These are phyloP conservation scores for Trichoderma koningii DNA, from an alignment of 2,329 filamentous ascomycete genomes.

Conservation along the genomic window DNA sequence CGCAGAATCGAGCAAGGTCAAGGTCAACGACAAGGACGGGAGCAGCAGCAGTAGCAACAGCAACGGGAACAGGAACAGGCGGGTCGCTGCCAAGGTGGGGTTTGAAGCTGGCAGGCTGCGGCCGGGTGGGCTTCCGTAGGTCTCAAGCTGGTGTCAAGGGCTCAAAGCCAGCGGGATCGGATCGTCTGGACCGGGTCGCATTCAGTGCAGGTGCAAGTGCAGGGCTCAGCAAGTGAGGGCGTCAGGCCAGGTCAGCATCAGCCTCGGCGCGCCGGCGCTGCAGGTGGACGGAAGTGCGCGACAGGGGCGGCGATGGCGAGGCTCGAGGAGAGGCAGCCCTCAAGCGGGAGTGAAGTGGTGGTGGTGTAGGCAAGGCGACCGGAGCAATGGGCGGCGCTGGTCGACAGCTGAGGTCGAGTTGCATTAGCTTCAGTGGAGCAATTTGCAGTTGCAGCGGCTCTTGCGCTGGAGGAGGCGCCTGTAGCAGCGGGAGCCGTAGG, in stretches of 20 bases:
- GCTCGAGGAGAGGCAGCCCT: slow-evolving; percentile 4
- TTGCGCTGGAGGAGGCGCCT: slow-evolving; percentile 2
- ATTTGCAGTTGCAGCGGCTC: slow-evolving; percentile 18
- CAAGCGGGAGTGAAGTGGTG: background rate
- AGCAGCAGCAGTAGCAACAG: background rate
- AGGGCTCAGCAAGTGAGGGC: slow-evolving; percentile 7
- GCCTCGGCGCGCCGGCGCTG: slow-evolving; percentile 25
- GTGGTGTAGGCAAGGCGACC: slow-evolving; percentile 26
- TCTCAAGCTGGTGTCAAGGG: slow-evolving; percentile 1
- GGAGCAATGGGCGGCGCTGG: slow-evolving; percentile 23
- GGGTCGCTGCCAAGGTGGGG: slow-evolving; percentile 27
- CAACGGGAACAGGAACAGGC: slow-evolving; percentile 15
- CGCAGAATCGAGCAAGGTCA: background rate
- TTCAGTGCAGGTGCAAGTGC: background rate
- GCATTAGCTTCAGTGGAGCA: slow-evolving; percentile 27
- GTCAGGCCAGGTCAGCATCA: slow-evolving; percentile 15
- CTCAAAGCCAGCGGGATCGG: slow-evolving; percentile 25
- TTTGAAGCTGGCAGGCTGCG: slow-evolving; percentile 13
- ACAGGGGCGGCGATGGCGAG: background rate
- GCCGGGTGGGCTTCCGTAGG: slow-evolving; percentile 9
- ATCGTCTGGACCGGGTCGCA: slow-evolving; percentile 22
- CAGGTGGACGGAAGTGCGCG: slow-evolving; percentile 9
- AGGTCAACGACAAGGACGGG: background rate
- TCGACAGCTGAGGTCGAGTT: slow-evolving; percentile 24
- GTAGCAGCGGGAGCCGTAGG: no score